These are phyloP conservation scores for Limonium bicolor DNA, from an alignment of 148 eudicot species.

Conservation along the genomic window DNA sequence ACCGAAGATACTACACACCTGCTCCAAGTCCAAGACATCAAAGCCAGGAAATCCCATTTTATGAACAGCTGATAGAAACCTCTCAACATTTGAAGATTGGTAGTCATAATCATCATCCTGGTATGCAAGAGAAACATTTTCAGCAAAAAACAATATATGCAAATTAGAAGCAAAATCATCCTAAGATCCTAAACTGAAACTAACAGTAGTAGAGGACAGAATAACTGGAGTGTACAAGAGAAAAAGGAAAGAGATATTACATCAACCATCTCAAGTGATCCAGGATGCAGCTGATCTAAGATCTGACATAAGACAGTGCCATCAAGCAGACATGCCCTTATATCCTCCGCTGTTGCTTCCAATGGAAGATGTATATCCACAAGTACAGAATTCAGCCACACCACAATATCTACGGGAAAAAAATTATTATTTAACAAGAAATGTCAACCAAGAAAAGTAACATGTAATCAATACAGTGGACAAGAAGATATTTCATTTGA, in stretches of 20 bases:
- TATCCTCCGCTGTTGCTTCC: slow-evolving; percentile 64
- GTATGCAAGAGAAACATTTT: neutral
- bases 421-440: neutral
- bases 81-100: slow-evolving; percentile 25
- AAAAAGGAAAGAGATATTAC: neutral
- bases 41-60: slow-evolving; percentile 63
- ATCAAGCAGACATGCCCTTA: slow-evolving; percentile 47
- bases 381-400: slow-evolving; percentile 64
- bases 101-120: slow-evolving; percentile 35
- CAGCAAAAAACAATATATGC: too few relatives aligned
- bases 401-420: slow-evolving; percentile 18
- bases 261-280: slow-evolving; percentile 37
- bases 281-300: slow-evolving; percentile 59
- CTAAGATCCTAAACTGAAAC: too few relatives aligned
- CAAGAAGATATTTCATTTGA: neutral
- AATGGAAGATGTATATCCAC: slow-evolving; percentile 39
- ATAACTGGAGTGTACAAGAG: neutral
- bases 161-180: too few relatives aligned
- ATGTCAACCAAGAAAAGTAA: neutral
- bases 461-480: neutral
- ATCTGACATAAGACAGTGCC: slow-evolving; percentile 55
- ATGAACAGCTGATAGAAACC: slow-evolving; percentile 54
- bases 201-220: too few relatives aligned
- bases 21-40: slow-evolving; percentile 49
- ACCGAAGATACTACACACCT: slow-evolving; percentile 28